A percentile compares a stretch with the other conserved stretches of the same genome.
phyloP scores from a whole-genome alignment of 257 asterid species.

The Ilex aquifolium region DNA sequence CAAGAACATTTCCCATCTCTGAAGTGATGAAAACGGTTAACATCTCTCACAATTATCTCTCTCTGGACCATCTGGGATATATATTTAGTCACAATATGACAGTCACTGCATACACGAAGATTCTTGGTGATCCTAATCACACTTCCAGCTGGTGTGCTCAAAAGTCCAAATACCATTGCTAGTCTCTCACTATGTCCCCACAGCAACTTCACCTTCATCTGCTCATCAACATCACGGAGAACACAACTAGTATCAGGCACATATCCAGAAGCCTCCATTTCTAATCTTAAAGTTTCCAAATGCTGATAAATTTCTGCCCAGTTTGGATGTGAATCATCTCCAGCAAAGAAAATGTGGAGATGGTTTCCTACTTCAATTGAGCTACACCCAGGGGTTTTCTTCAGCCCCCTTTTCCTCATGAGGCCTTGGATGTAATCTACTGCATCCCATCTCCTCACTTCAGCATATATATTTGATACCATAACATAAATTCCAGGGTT shows the following conservation, averaged over 20 bases:
- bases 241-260: slow-evolving; percentile 8
- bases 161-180: slow-evolving; percentile 6
- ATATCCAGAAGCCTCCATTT: slow-evolving; percentile 3
- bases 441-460: too few relatives aligned
- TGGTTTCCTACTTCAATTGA: slow-evolving; percentile 1
- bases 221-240: slow-evolving; percentile 10
- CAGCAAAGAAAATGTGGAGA: slow-evolving; percentile 5
- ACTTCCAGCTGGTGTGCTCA: slow-evolving; percentile 8
- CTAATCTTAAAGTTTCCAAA: slow-evolving; percentile 6
- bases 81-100: too few relatives aligned
- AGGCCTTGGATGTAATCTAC: too few relatives aligned
- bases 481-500: slow-evolving; percentile 9
- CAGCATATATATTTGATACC: too few relatives aligned
- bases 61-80: too few relatives aligned
- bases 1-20: too few relatives aligned
- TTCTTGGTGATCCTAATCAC: background rate
- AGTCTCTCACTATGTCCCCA: slow-evolving; percentile 10
- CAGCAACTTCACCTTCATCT: slow-evolving; percentile 8
- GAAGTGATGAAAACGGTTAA: too few relatives aligned
- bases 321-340: slow-evolving; percentile 6
- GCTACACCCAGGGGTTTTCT: slow-evolving; percentile 4
- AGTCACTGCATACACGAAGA: too few relatives aligned
- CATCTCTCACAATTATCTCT: too few relatives aligned
- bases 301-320: slow-evolving; percentile 5
- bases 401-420: background rate